Evolutionary conservation across 2,329 filamentous ascomycete genomes (phyloP).

Genomic region (Tolypocladium tropicale): DNA sequence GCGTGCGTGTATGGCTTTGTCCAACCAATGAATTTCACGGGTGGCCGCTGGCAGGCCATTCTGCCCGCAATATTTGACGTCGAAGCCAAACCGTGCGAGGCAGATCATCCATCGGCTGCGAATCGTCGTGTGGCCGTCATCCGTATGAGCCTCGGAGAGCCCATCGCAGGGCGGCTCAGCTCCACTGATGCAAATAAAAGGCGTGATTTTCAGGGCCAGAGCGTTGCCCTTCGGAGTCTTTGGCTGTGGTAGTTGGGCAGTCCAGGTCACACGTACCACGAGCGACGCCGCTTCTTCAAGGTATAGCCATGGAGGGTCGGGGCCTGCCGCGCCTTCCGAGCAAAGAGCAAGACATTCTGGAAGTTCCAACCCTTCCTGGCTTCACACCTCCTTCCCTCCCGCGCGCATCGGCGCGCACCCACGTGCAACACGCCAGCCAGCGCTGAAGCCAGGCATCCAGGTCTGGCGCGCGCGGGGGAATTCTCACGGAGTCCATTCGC

Average conservation of each 20-base stretch:
- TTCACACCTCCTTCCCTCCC: neutral
- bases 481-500: slow-evolving; percentile 10
- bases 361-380: slow-evolving; percentile 5
- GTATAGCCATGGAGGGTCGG: too few relatives aligned
- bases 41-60: neutral
- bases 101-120: neutral
- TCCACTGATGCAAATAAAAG: neutral
- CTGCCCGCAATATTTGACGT: neutral
- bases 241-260: neutral
- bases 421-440: slow-evolving; percentile 1
- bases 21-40: neutral
- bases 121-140: neutral
- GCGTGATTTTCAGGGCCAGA: neutral
- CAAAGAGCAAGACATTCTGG: slow-evolving; percentile 8
- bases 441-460: too few relatives aligned
- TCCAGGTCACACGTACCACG: neutral
- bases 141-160: too few relatives aligned
- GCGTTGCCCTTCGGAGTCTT: neutral
- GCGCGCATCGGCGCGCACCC: neutral
- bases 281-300: too few relatives aligned
- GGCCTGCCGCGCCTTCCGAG: neutral
- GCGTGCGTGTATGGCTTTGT: neutral
- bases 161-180: too few relatives aligned
- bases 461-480: too few relatives aligned
- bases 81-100: neutral